A percentile compares a stretch with the other conserved stretches of the same genome.
Evolutionary conservation across 306 rosid genomes (phyloP).

Genomic region (Canavalia ensiformis): DNA sequence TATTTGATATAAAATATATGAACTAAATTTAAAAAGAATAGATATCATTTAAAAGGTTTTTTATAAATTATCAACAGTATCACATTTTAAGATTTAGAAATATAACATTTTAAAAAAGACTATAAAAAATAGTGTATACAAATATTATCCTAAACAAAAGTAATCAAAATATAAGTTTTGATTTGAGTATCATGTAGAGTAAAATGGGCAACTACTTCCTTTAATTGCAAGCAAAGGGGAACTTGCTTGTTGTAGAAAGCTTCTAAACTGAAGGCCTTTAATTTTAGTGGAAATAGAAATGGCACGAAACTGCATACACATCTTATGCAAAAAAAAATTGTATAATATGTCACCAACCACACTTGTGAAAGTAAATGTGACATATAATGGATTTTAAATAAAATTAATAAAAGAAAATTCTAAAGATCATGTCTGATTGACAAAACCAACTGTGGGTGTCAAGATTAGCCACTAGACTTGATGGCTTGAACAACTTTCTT

Average conservation of each 20-base stretch:
- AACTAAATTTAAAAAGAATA: neutral
- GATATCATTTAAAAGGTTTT: neutral
- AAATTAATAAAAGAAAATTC: neutral
- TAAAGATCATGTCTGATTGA: constrained; percentile 68
- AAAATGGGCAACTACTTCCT: neutral
- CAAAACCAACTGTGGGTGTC: constrained; percentile 93
- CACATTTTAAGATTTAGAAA: neutral
- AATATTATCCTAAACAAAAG: too few species aligned
- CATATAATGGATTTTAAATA: neutral
- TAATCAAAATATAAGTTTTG: constrained; percentile 15
- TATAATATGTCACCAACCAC: neutral
- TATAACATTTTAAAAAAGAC: neutral
- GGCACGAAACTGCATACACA: constrained; percentile 10
- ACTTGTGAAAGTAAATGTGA: constrained; percentile 11
- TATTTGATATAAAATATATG: neutral
- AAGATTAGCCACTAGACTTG: constrained; percentile 65
- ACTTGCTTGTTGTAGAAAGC: neutral
- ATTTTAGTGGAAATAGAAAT: neutral
- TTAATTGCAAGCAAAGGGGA: neutral
- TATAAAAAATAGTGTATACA: neutral
- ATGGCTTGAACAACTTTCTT: constrained; percentile 57
- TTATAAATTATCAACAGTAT: neutral
- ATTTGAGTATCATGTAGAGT: neutral
- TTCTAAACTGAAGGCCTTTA: neutral
- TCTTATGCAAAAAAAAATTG: neutral